Base-by-base conservation (phyloP, 495 filamentous ascomycete species). In the Penicillium manginii region DNA sequence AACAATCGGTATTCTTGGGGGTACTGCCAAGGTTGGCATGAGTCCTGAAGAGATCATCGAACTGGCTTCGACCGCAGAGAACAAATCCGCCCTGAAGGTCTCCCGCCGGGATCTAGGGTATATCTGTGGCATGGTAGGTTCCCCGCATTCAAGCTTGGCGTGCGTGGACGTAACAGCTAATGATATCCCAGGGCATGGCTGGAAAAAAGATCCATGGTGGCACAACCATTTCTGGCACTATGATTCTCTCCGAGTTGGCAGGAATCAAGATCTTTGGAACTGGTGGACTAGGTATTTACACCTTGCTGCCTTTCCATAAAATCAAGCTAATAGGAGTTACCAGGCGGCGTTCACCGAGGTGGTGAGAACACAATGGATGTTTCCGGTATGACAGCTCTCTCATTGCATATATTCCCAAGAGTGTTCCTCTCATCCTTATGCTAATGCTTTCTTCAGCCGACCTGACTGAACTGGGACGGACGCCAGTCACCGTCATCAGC, bases 181-280 rank as follows among this genome's bases (percentile, higher is more conserved):
- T 22, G 49, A 37, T 17, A 33, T 21, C 17, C 11, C 62, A 91
- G 87, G 83, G 87, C 37, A 65, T 88, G 45, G 66, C 80, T 29
- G 89, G 89, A 21, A 82, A 83, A 55, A 79, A 74, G 43, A 80
- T 92, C 21, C 87, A 94, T 66, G 94, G 92, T 40, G 94, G 94
- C 1, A 98, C 94, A 3, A 98, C 94, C 0, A 87, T 98, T 46
- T 86, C 93, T 4, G 92, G 89, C 1, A 98, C 94, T 3, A 97
- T 94, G 91, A 70, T 96, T 33, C 83, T 98, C 6, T 92, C 94
- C 15, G 81, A 91, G 57, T 74, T 91, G 59, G 94, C 92, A 48
- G 94, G 93, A 2, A 97, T 98, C 67, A 86, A 85, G 60, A 86
- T 98, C 19, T 97, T 98, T 75, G 93, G 91, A 3, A 98, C 94